Evolutionary conservation across 106 monocot species (phyloP).

Genomic region (Phalaenopsis equestris): DNA sequence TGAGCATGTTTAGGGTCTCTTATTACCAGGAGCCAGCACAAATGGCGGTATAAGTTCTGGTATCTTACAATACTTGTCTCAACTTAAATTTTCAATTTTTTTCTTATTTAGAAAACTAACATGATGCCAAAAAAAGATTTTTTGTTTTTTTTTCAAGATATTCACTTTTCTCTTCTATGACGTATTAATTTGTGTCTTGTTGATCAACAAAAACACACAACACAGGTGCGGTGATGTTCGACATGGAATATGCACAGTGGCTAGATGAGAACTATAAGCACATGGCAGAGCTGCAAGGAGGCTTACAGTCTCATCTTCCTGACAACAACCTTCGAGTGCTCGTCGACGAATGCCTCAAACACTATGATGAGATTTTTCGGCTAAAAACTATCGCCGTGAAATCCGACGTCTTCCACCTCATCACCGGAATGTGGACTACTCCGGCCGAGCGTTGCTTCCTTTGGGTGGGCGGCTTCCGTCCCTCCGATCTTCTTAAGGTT

Average conservation of each 20-base stretch:
- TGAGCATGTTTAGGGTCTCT: conserved; percentile 42
- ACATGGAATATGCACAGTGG: conserved; percentile 86
- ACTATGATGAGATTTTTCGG: conserved; percentile 70
- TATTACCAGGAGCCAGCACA: conserved; percentile 46
- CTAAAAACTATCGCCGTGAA: conserved; percentile 51
- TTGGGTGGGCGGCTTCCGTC: conserved; percentile 93
- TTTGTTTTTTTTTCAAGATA: no score
- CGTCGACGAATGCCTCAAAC: conserved; percentile 61
- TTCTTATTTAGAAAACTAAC: no score
- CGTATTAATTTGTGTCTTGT: no score
- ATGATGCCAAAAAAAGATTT: no score
- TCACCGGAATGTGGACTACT: conserved; percentile 81
- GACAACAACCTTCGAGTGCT: conserved; percentile 59
- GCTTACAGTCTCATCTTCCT: conserved; percentile 47
- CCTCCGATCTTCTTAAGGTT: conserved; percentile 92
- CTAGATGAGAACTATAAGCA: conserved; percentile 60
- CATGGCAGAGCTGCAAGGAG: conserved; percentile 60
- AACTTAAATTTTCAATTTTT: no score
- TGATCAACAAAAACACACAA: not conserved
- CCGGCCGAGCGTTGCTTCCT: conserved; percentile 90
- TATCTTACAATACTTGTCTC: conserved; percentile 14
- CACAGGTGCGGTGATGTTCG: conserved; percentile 58
- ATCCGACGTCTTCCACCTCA: conserved; percentile 83
- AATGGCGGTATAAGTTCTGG: conserved; percentile 62
- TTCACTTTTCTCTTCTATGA: no score